Conservation (phyloP, 2,329 filamentous ascomycete species). For the Nemania sp. region DNA sequence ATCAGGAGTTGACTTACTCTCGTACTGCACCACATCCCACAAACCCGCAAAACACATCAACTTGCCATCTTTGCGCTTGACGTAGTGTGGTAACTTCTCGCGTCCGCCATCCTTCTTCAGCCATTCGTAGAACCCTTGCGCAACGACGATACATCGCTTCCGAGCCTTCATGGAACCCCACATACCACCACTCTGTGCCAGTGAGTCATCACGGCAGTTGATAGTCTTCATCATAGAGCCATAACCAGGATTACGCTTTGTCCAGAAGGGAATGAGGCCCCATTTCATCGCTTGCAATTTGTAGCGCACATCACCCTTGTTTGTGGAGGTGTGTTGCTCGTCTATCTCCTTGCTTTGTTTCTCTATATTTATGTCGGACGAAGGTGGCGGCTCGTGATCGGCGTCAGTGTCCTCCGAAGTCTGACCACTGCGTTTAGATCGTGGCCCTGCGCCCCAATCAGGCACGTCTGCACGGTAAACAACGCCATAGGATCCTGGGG, state of each 20-base stretch:
- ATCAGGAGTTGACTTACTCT: conserved; percentile 63
- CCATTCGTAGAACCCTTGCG: conserved; percentile 98
- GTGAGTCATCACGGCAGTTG: conserved; percentile 92
- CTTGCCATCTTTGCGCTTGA: conserved; percentile 82
- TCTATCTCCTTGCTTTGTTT: conserved; percentile 24
- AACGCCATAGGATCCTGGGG: conserved; percentile 85
- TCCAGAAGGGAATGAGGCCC: conserved; percentile 95
- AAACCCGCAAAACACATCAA: conserved; percentile 91
- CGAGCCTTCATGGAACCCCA: conserved; percentile 92
- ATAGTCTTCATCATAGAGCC: conserved; percentile 85
- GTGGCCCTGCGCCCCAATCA: conserved; percentile 66
- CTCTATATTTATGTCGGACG: neutral
- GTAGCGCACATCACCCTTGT: conserved; percentile 64
- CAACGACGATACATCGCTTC: conserved; percentile 88
- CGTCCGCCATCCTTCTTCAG: conserved; percentile 78
- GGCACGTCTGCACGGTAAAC: conserved; percentile 84
- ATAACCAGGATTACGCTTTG: conserved; percentile 84
- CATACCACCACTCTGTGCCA: conserved; percentile 81
- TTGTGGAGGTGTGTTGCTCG: conserved; percentile 21
- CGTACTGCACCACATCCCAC: conserved; percentile 88
- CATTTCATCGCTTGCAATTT: conserved; percentile 95
- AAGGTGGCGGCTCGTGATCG: conserved; percentile 21
- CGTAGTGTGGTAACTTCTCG: conserved; percentile 86
- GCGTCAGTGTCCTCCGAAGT: conserved; percentile 40
- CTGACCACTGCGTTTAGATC: conserved; percentile 32